Evolutionary conservation across 2,329 filamentous ascomycete genomes (phyloP).

Genomic region (Chaetomium olivaceum): DNA sequence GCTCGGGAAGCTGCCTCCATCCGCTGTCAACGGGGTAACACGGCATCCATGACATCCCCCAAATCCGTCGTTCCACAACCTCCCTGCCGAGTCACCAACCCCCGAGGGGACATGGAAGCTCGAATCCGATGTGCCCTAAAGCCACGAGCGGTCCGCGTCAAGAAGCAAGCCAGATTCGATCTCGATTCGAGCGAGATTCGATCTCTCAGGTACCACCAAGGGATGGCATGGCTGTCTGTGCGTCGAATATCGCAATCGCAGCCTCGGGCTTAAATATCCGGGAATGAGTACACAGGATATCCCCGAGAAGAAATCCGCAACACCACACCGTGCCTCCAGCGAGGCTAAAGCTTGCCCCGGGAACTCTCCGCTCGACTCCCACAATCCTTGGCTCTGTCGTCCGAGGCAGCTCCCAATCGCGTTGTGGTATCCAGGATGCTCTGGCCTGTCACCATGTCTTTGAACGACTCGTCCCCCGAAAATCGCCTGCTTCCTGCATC

Average conservation of each 20-base stretch:
- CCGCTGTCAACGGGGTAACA: constrained; percentile 5
- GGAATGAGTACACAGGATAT: constrained; percentile 2
- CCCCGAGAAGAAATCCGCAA: neutral
- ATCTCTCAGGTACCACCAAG: neutral
- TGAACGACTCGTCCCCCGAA: constrained; percentile 45
- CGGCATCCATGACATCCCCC: neutral
- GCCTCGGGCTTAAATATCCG: neutral
- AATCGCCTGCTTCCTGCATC: constrained; percentile 38
- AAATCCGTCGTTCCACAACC: constrained; percentile 15
- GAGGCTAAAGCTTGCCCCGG: constrained; percentile 25
- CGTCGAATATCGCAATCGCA: constrained; percentile 9
- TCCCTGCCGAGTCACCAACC: neutral
- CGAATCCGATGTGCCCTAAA: no score
- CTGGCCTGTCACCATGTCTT: constrained; percentile 30
- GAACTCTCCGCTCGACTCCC: constrained; percentile 1
- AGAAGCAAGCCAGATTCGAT: no score
- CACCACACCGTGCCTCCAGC: constrained; percentile 1
- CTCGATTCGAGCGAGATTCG: neutral
- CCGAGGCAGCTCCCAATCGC: constrained; percentile 39
- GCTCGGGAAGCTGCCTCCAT: neutral
- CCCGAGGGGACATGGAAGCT: neutral
- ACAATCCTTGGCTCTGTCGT: constrained; percentile 28
- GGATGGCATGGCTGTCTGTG: constrained; percentile 14
- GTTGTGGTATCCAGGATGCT: constrained; percentile 37
- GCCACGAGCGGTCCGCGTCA: neutral